These are phyloP conservation scores for Xylariaceae sp. DNA, from an alignment of 2,329 filamentous ascomycete species.

Conservation along the genomic window DNA sequence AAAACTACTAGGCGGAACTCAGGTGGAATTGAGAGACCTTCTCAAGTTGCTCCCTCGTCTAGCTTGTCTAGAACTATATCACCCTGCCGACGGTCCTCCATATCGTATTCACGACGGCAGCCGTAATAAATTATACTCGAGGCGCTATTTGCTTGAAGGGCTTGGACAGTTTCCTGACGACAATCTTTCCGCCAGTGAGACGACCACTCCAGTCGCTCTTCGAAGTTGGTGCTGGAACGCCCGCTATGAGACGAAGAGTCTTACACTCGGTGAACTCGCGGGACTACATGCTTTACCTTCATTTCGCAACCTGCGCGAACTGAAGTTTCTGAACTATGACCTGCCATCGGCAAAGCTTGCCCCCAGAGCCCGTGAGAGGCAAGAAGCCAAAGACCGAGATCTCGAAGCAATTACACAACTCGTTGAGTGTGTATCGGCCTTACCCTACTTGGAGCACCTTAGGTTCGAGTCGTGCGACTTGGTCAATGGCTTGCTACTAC, in stretches of 20 bases:
- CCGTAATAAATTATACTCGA: background rate
- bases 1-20: constrained; percentile 20
- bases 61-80: constrained; percentile 64
- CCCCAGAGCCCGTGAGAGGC: constrained; percentile 15
- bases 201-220: constrained; percentile 35
- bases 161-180: constrained; percentile 46
- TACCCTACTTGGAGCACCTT: constrained; percentile 62
- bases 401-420: constrained; percentile 31
- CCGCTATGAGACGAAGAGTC: constrained; percentile 44
- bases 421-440: constrained; percentile 43
- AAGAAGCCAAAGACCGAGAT: constrained; percentile 31
- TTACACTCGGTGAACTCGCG: constrained; percentile 44
- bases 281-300: constrained; percentile 49
- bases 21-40: constrained; percentile 51
- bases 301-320: constrained; percentile 52
- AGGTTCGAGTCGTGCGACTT: constrained; percentile 70
- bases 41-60: constrained; percentile 62
- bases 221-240: constrained; percentile 59
- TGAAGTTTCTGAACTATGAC: constrained; percentile 61
- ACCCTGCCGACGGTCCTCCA: constrained; percentile 62
- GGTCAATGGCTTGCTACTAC: constrained; percentile 63
- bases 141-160: constrained; percentile 55
- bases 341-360: constrained; percentile 39
- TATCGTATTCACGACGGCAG: constrained; percentile 40
- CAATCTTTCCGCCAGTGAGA: constrained; percentile 38